Evolutionary conservation across 371 early-diverging fungal species (phyloP).

Genomic region (Aphelidium insulamus): DNA sequence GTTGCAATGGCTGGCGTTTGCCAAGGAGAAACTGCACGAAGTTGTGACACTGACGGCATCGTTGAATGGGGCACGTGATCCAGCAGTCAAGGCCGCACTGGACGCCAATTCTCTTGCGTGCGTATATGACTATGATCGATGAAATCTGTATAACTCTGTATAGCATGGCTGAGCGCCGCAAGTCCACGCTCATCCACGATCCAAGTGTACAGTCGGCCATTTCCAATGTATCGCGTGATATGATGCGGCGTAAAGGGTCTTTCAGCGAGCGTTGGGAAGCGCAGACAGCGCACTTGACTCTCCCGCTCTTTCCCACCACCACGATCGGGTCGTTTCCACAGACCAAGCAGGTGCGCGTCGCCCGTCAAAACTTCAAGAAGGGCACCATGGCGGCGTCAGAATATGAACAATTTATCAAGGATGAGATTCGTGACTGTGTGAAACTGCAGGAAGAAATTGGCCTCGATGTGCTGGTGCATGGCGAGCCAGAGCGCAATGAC

Average conservation of each 20-base stretch:
- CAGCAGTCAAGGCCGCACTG: slow-evolving; percentile 34
- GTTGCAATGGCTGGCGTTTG: slow-evolving; percentile 76
- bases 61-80: slow-evolving; percentile 2
- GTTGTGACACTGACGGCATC: slow-evolving; percentile 47
- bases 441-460: slow-evolving; percentile 66
- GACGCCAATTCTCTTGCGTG: slow-evolving; percentile 39
- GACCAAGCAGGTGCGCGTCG: slow-evolving; percentile 79
- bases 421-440: slow-evolving; percentile 61
- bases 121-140: neutral
- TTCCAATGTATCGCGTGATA: slow-evolving; percentile 33
- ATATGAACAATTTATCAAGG: slow-evolving; percentile 64
- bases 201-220: slow-evolving; percentile 56
- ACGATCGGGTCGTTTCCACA: slow-evolving; percentile 96
- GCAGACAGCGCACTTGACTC: slow-evolving; percentile 53
- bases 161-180: slow-evolving; percentile 37
- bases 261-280: slow-evolving; percentile 46
- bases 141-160: slow-evolving; percentile 1
- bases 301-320: slow-evolving; percentile 86
- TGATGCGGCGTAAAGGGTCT: slow-evolving; percentile 45
- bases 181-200: slow-evolving; percentile 60
- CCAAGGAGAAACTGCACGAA: slow-evolving; percentile 77
- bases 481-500: slow-evolving; percentile 88
- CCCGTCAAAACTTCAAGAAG: slow-evolving; percentile 72
- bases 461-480: slow-evolving; percentile 86
- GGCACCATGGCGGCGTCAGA: slow-evolving; percentile 38